Percentiles rank a stretch among this genome's conserved stretches.
Conservation (phyloP, 805 yeast genomes). For the Hanseniaspora valbyensis region DNA sequence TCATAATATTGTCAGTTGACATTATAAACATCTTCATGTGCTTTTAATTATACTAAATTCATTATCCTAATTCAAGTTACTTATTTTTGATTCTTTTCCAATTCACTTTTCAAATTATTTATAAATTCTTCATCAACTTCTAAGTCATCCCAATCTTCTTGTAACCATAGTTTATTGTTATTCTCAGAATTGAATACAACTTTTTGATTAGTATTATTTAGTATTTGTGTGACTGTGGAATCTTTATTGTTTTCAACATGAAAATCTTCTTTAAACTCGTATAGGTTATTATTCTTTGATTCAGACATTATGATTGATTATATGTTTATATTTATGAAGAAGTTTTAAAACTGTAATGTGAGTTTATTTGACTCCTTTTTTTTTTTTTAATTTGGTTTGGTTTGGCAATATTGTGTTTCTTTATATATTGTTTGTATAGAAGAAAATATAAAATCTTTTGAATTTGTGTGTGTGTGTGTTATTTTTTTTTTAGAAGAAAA, state of each 20-base stretch:
- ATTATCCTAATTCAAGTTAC: background rate
- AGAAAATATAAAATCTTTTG: too few relatives aligned
- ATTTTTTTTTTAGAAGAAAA: too few relatives aligned
- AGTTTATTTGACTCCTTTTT: too few relatives aligned
- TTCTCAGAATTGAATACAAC: slow-evolving; percentile 11
- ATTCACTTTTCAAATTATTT: slow-evolving; percentile 48
- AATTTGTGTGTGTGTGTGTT: too few relatives aligned
- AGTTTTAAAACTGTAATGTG: too few relatives aligned
- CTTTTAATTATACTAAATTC: too few relatives aligned
- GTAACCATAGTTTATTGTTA: slow-evolving; percentile 33
- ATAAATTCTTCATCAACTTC: slow-evolving; percentile 87
- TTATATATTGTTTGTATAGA: too few relatives aligned
- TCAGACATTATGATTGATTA: background rate
- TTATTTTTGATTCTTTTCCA: slow-evolving; percentile 19
- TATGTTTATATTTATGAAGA: too few relatives aligned
- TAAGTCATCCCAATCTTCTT: slow-evolving; percentile 95
- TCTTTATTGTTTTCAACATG: background rate
- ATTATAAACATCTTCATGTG: background rate
- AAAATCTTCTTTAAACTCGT: slow-evolving; percentile 12
- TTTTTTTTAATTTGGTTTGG: too few relatives aligned
- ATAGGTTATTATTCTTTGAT: slow-evolving; percentile 5
- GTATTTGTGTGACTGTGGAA: background rate
- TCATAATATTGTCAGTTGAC: too few relatives aligned
- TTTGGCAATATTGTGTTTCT: too few relatives aligned
- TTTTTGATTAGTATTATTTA: background rate